Evolutionary conservation across 208 protist species (phyloP), one percentile per base, ranked within the genome.

Genomic region (Wallacemonas sp.): DNA sequence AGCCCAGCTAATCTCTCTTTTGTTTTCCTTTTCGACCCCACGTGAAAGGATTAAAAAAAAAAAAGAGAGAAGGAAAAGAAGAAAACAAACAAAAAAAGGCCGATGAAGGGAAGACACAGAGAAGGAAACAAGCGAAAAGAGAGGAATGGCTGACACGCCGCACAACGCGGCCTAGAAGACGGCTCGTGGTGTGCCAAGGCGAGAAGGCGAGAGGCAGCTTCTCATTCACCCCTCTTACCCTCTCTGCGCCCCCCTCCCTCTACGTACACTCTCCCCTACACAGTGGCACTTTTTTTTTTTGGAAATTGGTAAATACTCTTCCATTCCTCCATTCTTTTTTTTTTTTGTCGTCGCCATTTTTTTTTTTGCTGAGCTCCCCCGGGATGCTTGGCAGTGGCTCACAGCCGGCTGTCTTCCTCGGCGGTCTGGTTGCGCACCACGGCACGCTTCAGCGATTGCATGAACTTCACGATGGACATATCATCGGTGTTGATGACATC

Each of bases 401-500:
- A 53, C 9, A 53, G 21, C 45, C 24, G 45, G 24, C 32, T 53
- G 26, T 53, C 45, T 26, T 53, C 32, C 21, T 53, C 32, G 45
- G n/a, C 22, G 36, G n/a, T 29, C 32, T 46, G 52, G 0, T 45
- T 9, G 15, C 77, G 53, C 42, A 90, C 83, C 24, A 90, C 89
- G 3, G 85, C 82, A 34, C 78, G 73, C 63, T 91, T 92, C 41
- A 95, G 66, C 36, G 86, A 87, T 3, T 77, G 55, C 81, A 95
- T 90, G 62, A 95, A 95, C 42, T 82, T 81, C 34, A 75, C 32
- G 44, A 92, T 91, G 13, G 78, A 88, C 2, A 83, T 79, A 33
- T 91, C 83, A 42, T 95, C 89, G 1, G 89, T 95, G 72, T 95
- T 90, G 52, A 95, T 92, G 22, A 92, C 64, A 39, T 89, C 83